Percentiles rank a stretch among this genome's conserved stretches.
Evolutionary conservation across 1,284 basidiomycete genomes (phyloP).

Genomic region (Rhodotorula sp.): DNA sequence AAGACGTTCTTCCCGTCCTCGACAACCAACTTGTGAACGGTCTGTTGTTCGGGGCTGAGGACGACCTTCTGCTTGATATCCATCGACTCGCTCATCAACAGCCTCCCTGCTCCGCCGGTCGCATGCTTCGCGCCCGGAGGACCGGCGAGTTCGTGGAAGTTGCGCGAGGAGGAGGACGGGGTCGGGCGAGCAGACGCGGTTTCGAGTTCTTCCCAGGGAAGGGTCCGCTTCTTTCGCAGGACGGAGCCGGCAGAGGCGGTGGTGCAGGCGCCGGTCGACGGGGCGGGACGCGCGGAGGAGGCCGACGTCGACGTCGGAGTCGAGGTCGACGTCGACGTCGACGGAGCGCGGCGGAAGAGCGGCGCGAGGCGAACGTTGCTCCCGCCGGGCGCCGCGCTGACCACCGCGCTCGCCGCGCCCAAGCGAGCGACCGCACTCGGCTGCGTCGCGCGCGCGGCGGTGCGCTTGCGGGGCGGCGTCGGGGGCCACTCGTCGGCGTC

Average conservation of each 20-base stretch:
- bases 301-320: neutral
- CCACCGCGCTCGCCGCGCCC: too few relatives aligned
- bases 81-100: conserved; percentile 35
- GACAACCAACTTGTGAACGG: conserved; percentile 71
- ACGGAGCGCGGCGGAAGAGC: conserved; percentile 7
- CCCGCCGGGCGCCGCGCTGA: neutral
- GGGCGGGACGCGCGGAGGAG: neutral
- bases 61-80: conserved; percentile 51
- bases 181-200: neutral
- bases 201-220: conserved; percentile 35
- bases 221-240: conserved; percentile 24
- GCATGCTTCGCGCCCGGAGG: neutral
- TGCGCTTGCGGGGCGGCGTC: conserved; percentile 20
- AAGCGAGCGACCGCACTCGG: too few relatives aligned
- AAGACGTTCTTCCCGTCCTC: conserved; percentile 75
- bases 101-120: conserved; percentile 7
- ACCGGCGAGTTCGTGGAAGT: conserved; percentile 29
- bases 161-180: neutral
- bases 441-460: neutral
- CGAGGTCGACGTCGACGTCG: neutral
- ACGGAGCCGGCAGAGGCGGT: conserved; percentile 1
- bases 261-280: conserved; percentile 4
- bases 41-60: conserved; percentile 77
- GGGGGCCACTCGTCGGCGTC: conserved; percentile 32
- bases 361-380: conserved; percentile 10